Evolutionary conservation across 2,329 filamentous ascomycete genomes (phyloP), one percentile per base, ranked within the genome.

Genomic region (Xylaria digitata): DNA sequence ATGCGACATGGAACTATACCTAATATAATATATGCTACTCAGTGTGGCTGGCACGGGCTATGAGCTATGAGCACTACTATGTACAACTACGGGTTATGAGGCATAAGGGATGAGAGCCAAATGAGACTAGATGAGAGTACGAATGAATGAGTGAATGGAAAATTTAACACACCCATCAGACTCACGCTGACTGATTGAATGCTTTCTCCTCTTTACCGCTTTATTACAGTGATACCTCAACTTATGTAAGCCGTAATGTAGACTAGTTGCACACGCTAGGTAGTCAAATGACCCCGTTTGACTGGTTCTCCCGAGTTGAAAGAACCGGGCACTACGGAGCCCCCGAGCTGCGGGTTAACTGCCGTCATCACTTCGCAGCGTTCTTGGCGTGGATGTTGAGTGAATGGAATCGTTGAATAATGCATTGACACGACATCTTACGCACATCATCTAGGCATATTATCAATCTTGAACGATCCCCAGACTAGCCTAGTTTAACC

Each of bases 201-300:
- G 17, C 8, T n/a, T 19, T 34, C 15, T 11, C 17, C 6, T 34
- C 17, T 52, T 19, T 34, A 9, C 26, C 49, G 13, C 11, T 37
- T 2, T 40, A 13, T 40, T 15, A 40, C 37, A 3, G 37, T 40
- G 13, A 40, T 40, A 40, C 37, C 11, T 40, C 34, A 26, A 54
- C 32, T 54, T 54, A 54, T 23, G 52, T 54, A 54, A 54, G 52
- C 34, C 8, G 19, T 42, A 40, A 26, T 26, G 26, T 3, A 26
- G 26, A n/a, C n/a, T 26, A 26, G 26, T 26, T 26, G 26, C 1
- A 26, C 26, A 26, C 5, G 26, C 26, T 26, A 26, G 26, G 26
- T 26, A 26, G 26, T 26, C 37, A 40, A 15, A 40, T 15, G 4
- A 9, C 37, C 37, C 26, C 26, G 4, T 11, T 13, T 37, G 5